Evolutionary conservation across 208 protist species (phyloP).

Genomic region (Leishmania turanica): DNA sequence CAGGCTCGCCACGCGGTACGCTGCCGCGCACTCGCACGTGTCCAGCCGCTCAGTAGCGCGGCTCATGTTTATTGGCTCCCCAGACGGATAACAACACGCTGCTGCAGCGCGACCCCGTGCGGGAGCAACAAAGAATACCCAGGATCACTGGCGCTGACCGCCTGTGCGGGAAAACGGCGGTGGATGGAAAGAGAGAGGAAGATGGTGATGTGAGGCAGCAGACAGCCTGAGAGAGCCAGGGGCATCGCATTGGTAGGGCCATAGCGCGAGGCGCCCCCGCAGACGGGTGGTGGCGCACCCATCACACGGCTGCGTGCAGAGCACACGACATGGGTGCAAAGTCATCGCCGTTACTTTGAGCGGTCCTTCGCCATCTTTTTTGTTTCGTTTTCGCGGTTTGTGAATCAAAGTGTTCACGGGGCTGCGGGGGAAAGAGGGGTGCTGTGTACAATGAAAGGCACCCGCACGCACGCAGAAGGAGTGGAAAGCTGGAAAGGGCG

Average conservation of each 20-base stretch:
- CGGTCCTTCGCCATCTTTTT: background rate
- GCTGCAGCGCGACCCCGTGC: slow-evolving; percentile 2
- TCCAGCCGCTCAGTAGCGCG: slow-evolving; percentile 13
- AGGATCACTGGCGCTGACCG: background rate
- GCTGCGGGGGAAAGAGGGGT: background rate
- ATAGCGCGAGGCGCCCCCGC: background rate
- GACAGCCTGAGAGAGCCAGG: background rate
- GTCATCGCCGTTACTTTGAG: background rate
- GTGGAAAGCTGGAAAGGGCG: background rate
- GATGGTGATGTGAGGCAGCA: background rate
- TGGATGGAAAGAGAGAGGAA: background rate
- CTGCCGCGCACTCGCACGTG: slow-evolving; percentile 11
- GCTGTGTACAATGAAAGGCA: background rate
- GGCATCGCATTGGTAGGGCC: background rate
- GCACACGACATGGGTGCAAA: background rate
- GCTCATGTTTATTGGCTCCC: slow-evolving; percentile 5
- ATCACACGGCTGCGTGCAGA: background rate
- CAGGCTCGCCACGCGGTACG: slow-evolving; percentile 41
- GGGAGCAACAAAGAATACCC: slow-evolving; percentile 13
- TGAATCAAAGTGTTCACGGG: background rate
- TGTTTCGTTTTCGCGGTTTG: background rate
- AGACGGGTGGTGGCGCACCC: background rate
- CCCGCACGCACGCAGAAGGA: background rate
- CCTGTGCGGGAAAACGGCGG: slow-evolving; percentile 1
- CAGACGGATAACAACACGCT: slow-evolving; percentile 4